Base-by-base conservation (phyloP, 129 eudicot species). In the Escallonia herrerae region DNA sequence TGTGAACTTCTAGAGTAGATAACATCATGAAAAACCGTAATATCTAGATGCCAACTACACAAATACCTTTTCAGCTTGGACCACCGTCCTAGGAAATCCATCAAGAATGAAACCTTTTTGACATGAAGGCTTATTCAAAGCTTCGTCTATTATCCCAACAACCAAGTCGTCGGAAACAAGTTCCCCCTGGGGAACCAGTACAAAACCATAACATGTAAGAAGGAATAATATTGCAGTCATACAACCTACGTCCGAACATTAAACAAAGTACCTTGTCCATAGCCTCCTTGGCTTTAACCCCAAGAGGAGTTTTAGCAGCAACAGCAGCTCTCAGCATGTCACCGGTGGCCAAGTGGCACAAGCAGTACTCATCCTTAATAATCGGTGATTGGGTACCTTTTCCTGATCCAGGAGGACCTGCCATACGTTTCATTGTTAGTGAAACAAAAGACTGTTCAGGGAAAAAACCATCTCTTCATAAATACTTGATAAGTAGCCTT, bases 351-450 rank as follows among this genome's bases (percentile, higher is more conserved):
- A 93, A 67, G 76, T 93, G 96, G 71, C 96, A 93, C 72, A 93
- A 79, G 70, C 99, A 93, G 72, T 79, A 93, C 63, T 93, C 96
- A 40, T 89, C 96, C 83, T 93, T 89, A 54, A 93, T 82, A 8
- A 93, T 60, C 22, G 99, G 93, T 15, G 99, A 93, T 75, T 93
- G 99, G 11, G 96, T 93, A 43, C 96, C 99, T 74, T 89, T 89
- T 63, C 99, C 99, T 37, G 99, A 89, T 67, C 99, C 96, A 64
- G 99, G 99, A 38, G 99, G 99, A 4, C 99, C 96, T 93, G 86
- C 60, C 77, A 74, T 53, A 73, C 5, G 7, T 11, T 13, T 39
- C 45, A 40, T 53, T 40, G 59, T 64, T 4, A 40, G 65, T 74
- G 47, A 48, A 22, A 4, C 48, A 68, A 0, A 53, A 53, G 22